These are phyloP conservation scores for Pythium graminicola DNA, from an alignment of 352 stramenopile species.

Conservation along the genomic window DNA sequence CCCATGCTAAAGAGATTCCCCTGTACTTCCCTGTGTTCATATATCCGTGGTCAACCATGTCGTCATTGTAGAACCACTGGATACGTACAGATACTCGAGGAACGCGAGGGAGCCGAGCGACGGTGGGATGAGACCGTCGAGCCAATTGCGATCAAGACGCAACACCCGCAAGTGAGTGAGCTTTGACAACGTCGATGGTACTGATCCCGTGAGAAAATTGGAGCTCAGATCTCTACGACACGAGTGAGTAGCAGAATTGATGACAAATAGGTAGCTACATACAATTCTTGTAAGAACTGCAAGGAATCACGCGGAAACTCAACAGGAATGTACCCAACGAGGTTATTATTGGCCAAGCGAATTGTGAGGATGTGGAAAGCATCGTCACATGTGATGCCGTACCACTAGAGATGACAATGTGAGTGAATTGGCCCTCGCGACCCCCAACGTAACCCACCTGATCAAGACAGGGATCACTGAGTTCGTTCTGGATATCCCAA, in stretches of 20 bases:
- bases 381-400: constrained; percentile 52
- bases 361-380: constrained; percentile 48
- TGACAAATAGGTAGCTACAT: not conserved
- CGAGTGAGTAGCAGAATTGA: not conserved
- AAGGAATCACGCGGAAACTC: constrained; percentile 47
- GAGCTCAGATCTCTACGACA: constrained; percentile 51
- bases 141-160: constrained; percentile 49
- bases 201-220: constrained; percentile 50
- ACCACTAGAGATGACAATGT: constrained; percentile 36
- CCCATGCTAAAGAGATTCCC: constrained; percentile 43
- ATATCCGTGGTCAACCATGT: not conserved
- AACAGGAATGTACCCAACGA: constrained; percentile 43
- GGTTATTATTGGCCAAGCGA: constrained; percentile 53
- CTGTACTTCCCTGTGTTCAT: constrained; percentile 40
- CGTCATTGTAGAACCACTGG: not conserved
- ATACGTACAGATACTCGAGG: constrained; percentile 50
- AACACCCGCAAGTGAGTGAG: constrained; percentile 37
- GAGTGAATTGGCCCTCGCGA: too few species aligned
- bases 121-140: constrained; percentile 35
- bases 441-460: too few species aligned
- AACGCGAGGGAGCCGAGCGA: constrained; percentile 36
- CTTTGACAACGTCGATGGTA: constrained; percentile 39
- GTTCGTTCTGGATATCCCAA: constrained; percentile 63
- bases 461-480: constrained; percentile 55
- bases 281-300: constrained; percentile 53